A percentile compares a stretch with the other conserved stretches of the same genome.
Conservation (phyloP, 2,329 filamentous ascomycete genomes). For the Epichloe festucae region DNA sequence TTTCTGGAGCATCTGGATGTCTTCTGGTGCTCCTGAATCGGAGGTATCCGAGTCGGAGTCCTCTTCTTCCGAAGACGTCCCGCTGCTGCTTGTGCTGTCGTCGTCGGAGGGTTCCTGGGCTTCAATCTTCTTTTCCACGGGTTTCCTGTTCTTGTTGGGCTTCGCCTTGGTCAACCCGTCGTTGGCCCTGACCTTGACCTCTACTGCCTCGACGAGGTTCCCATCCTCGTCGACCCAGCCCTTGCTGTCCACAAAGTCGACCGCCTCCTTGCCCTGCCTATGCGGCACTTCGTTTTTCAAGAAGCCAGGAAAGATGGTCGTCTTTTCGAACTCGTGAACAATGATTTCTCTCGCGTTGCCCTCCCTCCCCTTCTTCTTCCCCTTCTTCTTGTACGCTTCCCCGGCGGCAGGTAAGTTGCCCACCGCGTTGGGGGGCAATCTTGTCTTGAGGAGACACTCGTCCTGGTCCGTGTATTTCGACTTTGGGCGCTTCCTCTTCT, state of each 20-base stretch:
- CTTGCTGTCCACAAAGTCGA: slow-evolving; percentile 65
- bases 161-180: neutral
- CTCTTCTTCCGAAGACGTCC: slow-evolving; percentile 21
- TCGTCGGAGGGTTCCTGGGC: slow-evolving; percentile 7
- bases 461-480: slow-evolving; percentile 71
- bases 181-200: slow-evolving; percentile 19
- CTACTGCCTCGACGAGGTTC: slow-evolving; percentile 54
- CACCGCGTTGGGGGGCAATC: slow-evolving; percentile 44
- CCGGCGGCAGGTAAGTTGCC: slow-evolving; percentile 29
- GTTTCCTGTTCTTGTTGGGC: slow-evolving; percentile 13
- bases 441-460: slow-evolving; percentile 77
- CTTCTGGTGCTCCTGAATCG: slow-evolving; percentile 10
- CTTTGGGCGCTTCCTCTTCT: slow-evolving; percentile 45
- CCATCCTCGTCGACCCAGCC: slow-evolving; percentile 81
- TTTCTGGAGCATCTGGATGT: slow-evolving; percentile 10
- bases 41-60: slow-evolving; percentile 19
- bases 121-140: slow-evolving; percentile 7
- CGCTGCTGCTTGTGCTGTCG: slow-evolving; percentile 28
- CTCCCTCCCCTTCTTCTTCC: slow-evolving; percentile 20
- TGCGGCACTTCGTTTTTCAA: slow-evolving; percentile 40
- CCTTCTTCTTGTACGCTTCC: slow-evolving; percentile 40
- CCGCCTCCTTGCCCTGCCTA: slow-evolving; percentile 23
- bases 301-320: slow-evolving; percentile 70
- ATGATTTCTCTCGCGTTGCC: slow-evolving; percentile 37
- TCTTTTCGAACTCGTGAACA: slow-evolving; percentile 84